These are phyloP conservation scores for Trichomonas vaginalis DNA, from an alignment of 208 protist species.

Conservation along the genomic window DNA sequence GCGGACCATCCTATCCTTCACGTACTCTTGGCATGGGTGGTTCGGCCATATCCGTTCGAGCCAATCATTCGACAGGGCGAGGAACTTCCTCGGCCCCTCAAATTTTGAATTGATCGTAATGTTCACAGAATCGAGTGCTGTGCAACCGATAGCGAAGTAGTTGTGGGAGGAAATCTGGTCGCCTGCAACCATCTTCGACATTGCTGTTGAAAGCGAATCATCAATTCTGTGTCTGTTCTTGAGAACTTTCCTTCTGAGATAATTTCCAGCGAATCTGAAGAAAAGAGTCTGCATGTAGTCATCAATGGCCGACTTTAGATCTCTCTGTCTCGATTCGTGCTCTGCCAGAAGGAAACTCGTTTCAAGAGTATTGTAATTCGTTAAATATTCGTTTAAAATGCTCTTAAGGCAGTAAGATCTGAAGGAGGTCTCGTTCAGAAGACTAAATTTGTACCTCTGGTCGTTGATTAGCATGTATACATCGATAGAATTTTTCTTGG, in stretches of 20 bases:
- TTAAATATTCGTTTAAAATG: background rate
- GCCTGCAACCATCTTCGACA: background rate
- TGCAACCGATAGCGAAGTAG: background rate
- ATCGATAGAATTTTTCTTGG: background rate
- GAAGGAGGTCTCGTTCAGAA: background rate
- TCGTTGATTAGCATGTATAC: background rate
- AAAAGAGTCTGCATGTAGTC: background rate
- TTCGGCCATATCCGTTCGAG: background rate
- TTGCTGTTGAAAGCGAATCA: background rate
- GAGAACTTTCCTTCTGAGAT: background rate
- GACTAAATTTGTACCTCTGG: background rate
- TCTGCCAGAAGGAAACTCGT: background rate
- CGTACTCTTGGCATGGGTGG: background rate
- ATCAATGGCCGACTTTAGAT: background rate
- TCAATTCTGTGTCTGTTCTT: background rate
- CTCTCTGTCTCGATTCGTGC: background rate
- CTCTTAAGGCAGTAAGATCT: background rate
- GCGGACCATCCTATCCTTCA: background rate
- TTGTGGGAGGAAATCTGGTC: background rate
- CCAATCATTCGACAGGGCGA: background rate
- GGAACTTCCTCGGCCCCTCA: background rate
- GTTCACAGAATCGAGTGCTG: background rate
- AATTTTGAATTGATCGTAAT: background rate
- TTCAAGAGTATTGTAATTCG: background rate
- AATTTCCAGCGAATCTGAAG: background rate